Evolutionary conservation across 1,139 yeast species (phyloP).

Genomic region (Casaregolazyma lundiana): DNA sequence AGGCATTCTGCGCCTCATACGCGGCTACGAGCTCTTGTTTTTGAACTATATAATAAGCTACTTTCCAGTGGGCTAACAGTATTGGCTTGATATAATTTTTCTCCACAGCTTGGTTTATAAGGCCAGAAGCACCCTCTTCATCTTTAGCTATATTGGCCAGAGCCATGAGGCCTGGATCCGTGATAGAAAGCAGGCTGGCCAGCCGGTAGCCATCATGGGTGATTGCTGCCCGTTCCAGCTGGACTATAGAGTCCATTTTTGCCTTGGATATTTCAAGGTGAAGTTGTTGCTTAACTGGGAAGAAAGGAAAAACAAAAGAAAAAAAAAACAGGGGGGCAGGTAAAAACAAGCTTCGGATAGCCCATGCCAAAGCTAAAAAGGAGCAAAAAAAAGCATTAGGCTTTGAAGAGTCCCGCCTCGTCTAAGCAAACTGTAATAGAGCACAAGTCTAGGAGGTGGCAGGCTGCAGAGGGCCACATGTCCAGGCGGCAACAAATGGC

Average conservation of each 20-base stretch:
- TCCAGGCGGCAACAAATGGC: no score
- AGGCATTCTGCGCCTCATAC: constrained; percentile 25
- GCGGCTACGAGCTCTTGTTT: constrained; percentile 27
- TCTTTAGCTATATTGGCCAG: constrained; percentile 4
- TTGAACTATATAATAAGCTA: constrained; percentile 23
- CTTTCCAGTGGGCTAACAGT: constrained; percentile 27
- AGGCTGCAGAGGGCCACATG: no score
- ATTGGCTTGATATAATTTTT: neutral
- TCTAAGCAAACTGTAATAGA: no score
- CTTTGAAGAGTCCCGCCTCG: no score
- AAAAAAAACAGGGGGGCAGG: neutral
- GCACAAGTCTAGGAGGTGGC: no score
- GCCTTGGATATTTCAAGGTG: neutral
- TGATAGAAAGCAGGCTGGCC: constrained; percentile 7
- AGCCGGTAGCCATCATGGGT: constrained; percentile 3
- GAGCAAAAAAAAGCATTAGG: neutral
- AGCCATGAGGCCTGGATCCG: neutral
- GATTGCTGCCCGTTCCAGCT: constrained; percentile 1
- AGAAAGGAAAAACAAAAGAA: neutral
- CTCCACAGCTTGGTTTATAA: neutral
- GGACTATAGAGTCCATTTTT: constrained; percentile 3
- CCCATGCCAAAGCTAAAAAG: neutral
- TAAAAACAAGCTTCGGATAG: neutral
- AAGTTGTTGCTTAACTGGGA: neutral
- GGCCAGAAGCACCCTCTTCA: neutral